Conservation (phyloP, 2,329 filamentous ascomycete genomes). For the Cordyceps fumosorosea region DNA sequence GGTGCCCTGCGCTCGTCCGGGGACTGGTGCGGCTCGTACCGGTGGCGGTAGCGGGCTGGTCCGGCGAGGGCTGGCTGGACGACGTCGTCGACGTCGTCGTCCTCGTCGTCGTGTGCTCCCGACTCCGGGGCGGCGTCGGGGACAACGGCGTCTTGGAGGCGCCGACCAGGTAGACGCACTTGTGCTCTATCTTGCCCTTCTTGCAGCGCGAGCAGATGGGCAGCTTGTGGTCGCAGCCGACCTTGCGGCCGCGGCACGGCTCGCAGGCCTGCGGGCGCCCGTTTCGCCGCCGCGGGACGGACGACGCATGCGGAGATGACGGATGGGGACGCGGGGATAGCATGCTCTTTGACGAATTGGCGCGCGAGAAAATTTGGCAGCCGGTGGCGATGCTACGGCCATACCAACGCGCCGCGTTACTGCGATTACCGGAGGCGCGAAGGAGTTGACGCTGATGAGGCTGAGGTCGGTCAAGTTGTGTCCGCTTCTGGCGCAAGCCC, state of each 20-base stretch:
- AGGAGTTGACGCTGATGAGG: neutral
- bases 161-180: constrained; percentile 26
- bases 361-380: neutral
- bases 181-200: constrained; percentile 23
- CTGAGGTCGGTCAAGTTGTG: neutral
- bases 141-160: neutral
- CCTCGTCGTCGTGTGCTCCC: neutral
- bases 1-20: neutral
- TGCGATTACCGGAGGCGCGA: neutral
- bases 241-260: constrained; percentile 31
- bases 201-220: constrained; percentile 29
- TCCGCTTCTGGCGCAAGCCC: neutral
- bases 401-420: neutral
- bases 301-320: neutral
- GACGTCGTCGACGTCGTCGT: too few species aligned
- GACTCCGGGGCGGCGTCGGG: neutral
- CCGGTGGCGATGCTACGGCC: neutral
- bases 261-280: constrained; percentile 18
- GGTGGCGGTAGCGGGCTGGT: neutral
- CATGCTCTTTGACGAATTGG: neutral
- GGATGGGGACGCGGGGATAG: constrained; percentile 1
- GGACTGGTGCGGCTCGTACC: neutral
- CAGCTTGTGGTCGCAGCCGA: constrained; percentile 32
- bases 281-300: constrained; percentile 12
- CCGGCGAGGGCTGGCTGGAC: neutral